Evolutionary conservation across 345 rosid genomes (phyloP).

Genomic region (Adansonia digitata): DNA sequence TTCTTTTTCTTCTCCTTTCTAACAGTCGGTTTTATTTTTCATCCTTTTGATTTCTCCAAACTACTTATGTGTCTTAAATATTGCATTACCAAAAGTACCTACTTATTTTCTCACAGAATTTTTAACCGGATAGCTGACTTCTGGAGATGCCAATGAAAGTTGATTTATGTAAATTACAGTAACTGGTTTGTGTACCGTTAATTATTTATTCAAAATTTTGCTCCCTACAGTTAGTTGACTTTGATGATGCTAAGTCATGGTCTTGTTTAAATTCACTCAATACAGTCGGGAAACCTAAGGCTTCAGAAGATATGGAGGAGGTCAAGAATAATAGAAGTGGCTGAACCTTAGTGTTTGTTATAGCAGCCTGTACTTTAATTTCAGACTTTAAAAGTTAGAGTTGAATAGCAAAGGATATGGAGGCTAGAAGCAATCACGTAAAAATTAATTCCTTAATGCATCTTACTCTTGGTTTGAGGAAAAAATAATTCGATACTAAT

Average conservation of each 20-base stretch:
- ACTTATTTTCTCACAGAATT: too few relatives aligned
- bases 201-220: background rate
- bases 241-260: background rate
- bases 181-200: background rate
- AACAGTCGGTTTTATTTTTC: background rate
- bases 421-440: background rate
- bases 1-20: background rate
- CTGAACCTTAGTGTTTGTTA: background rate
- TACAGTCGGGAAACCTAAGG: background rate
- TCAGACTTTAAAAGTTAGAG: background rate
- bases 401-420: background rate
- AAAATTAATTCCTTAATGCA: background rate
- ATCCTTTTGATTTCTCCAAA: background rate
- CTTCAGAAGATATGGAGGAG: background rate
- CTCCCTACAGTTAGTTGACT: background rate
- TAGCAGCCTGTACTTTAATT: background rate
- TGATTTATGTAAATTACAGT: background rate
- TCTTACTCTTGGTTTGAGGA: background rate
- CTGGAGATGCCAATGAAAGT: background rate
- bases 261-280: background rate
- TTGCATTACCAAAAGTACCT: background rate
- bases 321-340: background rate
- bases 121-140: background rate
- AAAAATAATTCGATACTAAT: background rate
- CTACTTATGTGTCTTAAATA: background rate